Base-by-base conservation (phyloP, 1,284 basidiomycete genomes). In the Pascua sp. region DNA sequence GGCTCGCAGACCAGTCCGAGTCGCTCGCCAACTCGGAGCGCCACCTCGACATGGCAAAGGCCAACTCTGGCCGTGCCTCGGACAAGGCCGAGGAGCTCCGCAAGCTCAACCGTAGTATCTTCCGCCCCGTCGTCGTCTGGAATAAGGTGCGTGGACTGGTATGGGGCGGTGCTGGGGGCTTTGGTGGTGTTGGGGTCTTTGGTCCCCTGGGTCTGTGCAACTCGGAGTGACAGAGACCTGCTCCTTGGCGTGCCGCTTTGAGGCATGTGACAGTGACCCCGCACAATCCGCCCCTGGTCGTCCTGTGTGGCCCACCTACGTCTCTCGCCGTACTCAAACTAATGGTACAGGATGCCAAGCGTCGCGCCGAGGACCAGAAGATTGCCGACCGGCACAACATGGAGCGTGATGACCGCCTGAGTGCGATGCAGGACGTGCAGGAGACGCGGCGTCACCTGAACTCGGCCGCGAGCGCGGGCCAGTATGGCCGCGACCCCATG, bases 31-130 rank as follows among this genome's bases (percentile, higher is more conserved):
- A 94, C 75, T 96, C 95, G 15, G 95, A 98, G 77, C 88, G 92
- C 60, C 90, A 98, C 78, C 84, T 98, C 56, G 96, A 98, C 73
- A 84, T 96, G 56, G 83, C 94, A 59, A 98, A 93, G 79, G 89
- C 90, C 12, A 88, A 96, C 77, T 89, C 91, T 32, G 80, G 83
- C 51, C 86, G 91, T 7, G 95, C 96, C 16, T 89, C 89, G 63
- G 96, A 99, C 80, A 92, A 87, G 76, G 91, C 94, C 8, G 88
- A 88, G 63, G 93, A 98, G 78, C 86, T 99, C 59, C 93, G 91
- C 74, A 84, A 92, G 71, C 86, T 99, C 60, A 76, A 74, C 60
- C 60, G 70, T 54, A 72, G 91, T 51, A 98, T 99, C 76, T 98
- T 99, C 82, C 85, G 89, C 16, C 93, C 92, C 1, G 90, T 85